Conservation (phyloP, 2,329 filamentous ascomycete genomes). For the Emergomyces pasteurianus region DNA sequence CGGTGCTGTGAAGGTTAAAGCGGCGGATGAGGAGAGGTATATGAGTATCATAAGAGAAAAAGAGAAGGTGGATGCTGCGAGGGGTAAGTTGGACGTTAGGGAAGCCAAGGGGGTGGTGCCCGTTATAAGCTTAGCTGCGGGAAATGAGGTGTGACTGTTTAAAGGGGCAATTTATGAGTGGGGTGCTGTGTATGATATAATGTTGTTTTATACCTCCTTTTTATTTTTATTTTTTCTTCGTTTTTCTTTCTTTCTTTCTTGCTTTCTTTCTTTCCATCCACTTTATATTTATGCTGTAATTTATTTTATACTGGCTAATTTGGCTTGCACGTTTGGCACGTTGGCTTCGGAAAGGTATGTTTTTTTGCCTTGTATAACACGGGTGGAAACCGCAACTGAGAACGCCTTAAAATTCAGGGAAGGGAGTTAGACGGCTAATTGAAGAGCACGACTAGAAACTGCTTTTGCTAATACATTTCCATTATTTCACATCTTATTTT, state of each 20-base stretch:
- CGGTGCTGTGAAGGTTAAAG: not conserved
- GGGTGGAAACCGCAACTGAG: not conserved
- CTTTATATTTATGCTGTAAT: too few relatives aligned
- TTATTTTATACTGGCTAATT: not conserved
- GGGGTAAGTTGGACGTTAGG: not conserved
- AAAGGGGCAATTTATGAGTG: not conserved
- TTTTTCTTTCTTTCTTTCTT: not conserved
- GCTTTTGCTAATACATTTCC: too few relatives aligned
- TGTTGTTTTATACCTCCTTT: not conserved
- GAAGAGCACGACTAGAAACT: not conserved
- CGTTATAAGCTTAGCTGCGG: not conserved
- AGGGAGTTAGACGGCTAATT: not conserved
- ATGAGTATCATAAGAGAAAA: not conserved
- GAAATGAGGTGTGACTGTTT: not conserved
- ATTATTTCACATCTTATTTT: too few relatives aligned
- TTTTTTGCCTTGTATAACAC: not conserved
- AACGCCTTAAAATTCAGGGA: not conserved
- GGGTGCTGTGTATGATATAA: not conserved
- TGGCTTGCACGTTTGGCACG: not conserved
- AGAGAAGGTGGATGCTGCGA: not conserved
- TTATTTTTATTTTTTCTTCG: not conserved
- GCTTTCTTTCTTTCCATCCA: too few relatives aligned
- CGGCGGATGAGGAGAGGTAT: not conserved
- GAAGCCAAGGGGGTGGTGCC: not conserved
- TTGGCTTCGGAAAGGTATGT: too few relatives aligned